Percentiles rank a stretch among this genome's conserved stretches.
Conservation (phyloP, 2,329 filamentous ascomycete species). For the Metarhizium robertsii region DNA sequence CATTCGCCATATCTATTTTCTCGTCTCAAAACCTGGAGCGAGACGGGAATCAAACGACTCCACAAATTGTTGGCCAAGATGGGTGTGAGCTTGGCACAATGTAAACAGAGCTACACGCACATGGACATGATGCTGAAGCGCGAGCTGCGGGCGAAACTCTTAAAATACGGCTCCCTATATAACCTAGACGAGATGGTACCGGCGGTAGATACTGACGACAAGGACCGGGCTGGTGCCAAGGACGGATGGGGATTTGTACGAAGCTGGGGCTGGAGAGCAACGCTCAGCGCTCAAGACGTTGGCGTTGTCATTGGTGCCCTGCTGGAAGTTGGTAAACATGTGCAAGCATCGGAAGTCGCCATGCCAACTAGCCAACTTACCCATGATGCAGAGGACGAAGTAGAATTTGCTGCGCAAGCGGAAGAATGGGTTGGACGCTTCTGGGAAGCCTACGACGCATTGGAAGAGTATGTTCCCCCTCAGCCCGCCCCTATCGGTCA, state of each 20-base stretch:
- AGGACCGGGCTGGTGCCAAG: conserved; percentile 61
- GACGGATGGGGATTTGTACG: conserved; percentile 96
- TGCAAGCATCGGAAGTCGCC: conserved; percentile 23
- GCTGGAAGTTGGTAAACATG: conserved; percentile 73
- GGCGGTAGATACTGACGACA: conserved; percentile 60
- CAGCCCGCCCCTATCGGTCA: too few relatives aligned
- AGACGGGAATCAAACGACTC: conserved; percentile 75
- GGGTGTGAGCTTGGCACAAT: conserved; percentile 89
- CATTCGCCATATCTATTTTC: conserved; percentile 93
- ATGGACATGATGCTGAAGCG: conserved; percentile 98
- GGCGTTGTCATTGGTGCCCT: conserved; percentile 88
- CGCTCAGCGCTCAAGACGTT: conserved; percentile 85
- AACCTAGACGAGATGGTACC: conserved; percentile 91
- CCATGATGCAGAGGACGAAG: conserved; percentile 37
- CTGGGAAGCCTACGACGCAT: conserved; percentile 64
- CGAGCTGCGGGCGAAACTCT: conserved; percentile 70
- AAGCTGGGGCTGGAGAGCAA: conserved; percentile 96
- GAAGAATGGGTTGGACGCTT: conserved; percentile 60
- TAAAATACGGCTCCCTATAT: conserved; percentile 89
- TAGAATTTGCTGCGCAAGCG: conserved; percentile 39
- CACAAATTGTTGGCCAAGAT: conserved; percentile 96
- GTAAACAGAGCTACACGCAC: conserved; percentile 91
- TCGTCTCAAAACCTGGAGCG: conserved; percentile 88
- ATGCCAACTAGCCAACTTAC: conserved; percentile 20
- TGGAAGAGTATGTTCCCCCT: conserved; percentile 49